Conservation (phyloP, 495 filamentous ascomycete species). For the Pyronema domesticum region DNA sequence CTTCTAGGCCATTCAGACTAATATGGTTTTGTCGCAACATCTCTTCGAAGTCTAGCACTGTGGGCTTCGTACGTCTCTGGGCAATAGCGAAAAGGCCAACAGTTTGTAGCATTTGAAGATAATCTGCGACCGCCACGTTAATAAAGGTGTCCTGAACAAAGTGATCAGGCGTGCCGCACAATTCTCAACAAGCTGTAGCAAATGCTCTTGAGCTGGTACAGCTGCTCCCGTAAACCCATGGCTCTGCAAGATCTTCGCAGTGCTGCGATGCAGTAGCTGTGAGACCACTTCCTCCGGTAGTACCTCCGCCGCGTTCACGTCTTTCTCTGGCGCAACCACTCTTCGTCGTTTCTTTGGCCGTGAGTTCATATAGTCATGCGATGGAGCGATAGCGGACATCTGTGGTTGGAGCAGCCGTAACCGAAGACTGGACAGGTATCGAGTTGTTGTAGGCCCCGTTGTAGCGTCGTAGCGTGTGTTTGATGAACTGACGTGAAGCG, state of each 20-base stretch:
- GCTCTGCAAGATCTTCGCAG: conserved; percentile 35
- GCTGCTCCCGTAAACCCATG: conserved; percentile 42
- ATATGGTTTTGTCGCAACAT: conserved; percentile 30
- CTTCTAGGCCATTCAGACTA: conserved; percentile 19
- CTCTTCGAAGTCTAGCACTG: conserved; percentile 51
- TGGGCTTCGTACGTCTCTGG: conserved; percentile 41
- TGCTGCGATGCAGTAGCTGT: conserved; percentile 38
- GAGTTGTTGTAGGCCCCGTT: no score
- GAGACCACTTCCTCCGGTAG: conserved; percentile 30
- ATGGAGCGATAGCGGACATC: not conserved
- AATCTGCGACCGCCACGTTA: conserved; percentile 13
- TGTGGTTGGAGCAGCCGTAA: not conserved
- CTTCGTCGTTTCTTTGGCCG: conserved; percentile 18
- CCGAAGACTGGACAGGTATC: no score
- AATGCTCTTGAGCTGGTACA: conserved; percentile 39
- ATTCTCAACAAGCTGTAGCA: conserved; percentile 41
- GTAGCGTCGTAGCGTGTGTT: no score
- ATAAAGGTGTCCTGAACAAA: not conserved
- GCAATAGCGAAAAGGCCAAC: conserved; percentile 45
- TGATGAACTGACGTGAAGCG: no score
- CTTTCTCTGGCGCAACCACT: conserved; percentile 10
- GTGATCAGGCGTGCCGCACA: conserved; percentile 32
- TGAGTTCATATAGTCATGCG: conserved; percentile 1
- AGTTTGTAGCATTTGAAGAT: conserved; percentile 33
- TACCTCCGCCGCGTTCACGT: conserved; percentile 14